Evolutionary conservation across 2,329 filamentous ascomycete species (phyloP).

Genomic region (Nemania bipapillata): DNA sequence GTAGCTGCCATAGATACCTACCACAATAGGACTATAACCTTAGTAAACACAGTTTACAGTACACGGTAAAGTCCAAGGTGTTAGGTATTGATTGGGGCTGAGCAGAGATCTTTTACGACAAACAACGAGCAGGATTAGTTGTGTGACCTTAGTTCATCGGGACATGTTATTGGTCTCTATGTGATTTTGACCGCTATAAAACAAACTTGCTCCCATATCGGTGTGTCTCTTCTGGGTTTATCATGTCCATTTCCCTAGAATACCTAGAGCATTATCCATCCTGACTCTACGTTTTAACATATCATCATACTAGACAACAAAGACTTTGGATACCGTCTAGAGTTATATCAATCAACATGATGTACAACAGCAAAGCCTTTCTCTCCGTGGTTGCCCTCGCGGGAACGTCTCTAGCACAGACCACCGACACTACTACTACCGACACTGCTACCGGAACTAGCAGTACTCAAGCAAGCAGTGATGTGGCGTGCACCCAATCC

Average conservation of each 20-base stretch:
- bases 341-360: constrained; percentile 4
- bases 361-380: constrained; percentile 31
- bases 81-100: constrained; percentile 18
- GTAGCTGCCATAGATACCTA: not conserved
- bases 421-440: not conserved
- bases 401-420: constrained; percentile 19
- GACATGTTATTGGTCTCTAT: not conserved
- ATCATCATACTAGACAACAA: not conserved
- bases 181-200: not conserved
- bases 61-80: constrained; percentile 18
- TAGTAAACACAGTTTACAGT: constrained; percentile 7
- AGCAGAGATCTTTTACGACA: constrained; percentile 7
- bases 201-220: not conserved
- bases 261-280: not conserved
- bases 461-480: not conserved
- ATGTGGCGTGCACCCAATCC: constrained; percentile 15
- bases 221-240: not conserved
- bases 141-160: not conserved
- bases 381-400: constrained; percentile 20
- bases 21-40: not conserved
- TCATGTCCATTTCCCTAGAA: not conserved
- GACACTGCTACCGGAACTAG: not conserved
- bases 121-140: not conserved
- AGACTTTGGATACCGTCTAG: not conserved
- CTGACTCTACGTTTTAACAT: not conserved